phyloP scores from a whole-genome alignment of 2,329 filamentous ascomycete species.

The Diaporthe sp. region DNA sequence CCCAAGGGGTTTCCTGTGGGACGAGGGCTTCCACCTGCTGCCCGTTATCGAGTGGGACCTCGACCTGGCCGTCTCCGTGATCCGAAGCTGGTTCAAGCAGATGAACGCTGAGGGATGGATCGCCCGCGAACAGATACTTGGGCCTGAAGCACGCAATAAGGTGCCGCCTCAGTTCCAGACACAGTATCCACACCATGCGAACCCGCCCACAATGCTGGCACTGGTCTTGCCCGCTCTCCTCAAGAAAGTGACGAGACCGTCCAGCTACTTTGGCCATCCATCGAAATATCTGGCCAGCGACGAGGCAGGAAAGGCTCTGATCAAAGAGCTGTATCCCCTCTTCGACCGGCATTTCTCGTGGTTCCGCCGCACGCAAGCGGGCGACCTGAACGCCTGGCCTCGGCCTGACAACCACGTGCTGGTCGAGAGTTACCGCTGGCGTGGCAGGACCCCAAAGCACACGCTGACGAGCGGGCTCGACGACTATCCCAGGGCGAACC shows the following conservation, averaged over 20 bases:
- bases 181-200: conserved; percentile 94
- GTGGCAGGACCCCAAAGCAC: conserved; percentile 85
- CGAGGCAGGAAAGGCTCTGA: conserved; percentile 75
- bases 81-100: conserved; percentile 93
- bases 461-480: conserved; percentile 91
- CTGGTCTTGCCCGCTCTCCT: conserved; percentile 86
- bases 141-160: conserved; percentile 88
- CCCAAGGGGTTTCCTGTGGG: conserved; percentile 93
- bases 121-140: conserved; percentile 90
- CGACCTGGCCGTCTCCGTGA: conserved; percentile 84
- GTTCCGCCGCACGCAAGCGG: conserved; percentile 89
- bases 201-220: conserved; percentile 86
- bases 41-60: conserved; percentile 92
- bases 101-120: conserved; percentile 98
- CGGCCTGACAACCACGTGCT: conserved; percentile 48
- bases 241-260: conserved; percentile 75
- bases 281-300: conserved; percentile 33
- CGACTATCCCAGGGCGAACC: conserved; percentile 90
- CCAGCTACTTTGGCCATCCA: conserved; percentile 73
- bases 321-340: conserved; percentile 83
- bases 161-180: conserved; percentile 90
- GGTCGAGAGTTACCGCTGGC: conserved; percentile 91
- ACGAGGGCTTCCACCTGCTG: conserved; percentile 94
- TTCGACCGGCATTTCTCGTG: conserved; percentile 90
- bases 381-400: conserved; percentile 75